Evolutionary conservation across 495 filamentous ascomycete species (phyloP).

Genomic region (Aspergillus bertholletiae): DNA sequence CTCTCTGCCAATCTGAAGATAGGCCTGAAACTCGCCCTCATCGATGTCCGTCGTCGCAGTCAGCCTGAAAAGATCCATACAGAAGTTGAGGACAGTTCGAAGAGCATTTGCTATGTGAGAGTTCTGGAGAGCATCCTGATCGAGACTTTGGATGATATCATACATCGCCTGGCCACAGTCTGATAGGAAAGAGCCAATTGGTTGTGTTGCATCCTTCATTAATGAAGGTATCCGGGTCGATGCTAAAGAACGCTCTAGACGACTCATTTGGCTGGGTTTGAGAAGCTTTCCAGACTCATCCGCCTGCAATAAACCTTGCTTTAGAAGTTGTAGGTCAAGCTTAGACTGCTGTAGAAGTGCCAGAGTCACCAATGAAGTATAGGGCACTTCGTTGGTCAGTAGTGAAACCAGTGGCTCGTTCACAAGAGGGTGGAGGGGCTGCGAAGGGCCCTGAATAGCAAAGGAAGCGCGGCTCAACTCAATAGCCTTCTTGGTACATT

Average conservation of each 20-base stretch:
- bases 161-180: constrained; percentile 40
- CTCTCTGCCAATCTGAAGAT: constrained; percentile 43
- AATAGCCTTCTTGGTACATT: constrained; percentile 21
- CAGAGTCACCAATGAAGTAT: constrained; percentile 24
- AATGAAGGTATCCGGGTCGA: constrained; percentile 54
- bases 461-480: constrained; percentile 24
- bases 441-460: constrained; percentile 26
- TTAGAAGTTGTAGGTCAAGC: constrained; percentile 35
- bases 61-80: constrained; percentile 53
- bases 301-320: constrained; percentile 30
- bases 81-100: constrained; percentile 49
- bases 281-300: constrained; percentile 35
- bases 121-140: constrained; percentile 21
- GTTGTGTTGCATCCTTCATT: constrained; percentile 63
- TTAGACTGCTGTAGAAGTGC: constrained; percentile 40
- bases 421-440: constrained; percentile 42
- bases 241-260: constrained; percentile 64
- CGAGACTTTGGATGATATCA: constrained; percentile 35
- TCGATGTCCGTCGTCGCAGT: constrained; percentile 43
- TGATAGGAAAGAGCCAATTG: constrained; percentile 43
- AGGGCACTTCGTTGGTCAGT: constrained; percentile 19
- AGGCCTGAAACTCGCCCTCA: constrained; percentile 53
- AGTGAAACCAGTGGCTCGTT: constrained; percentile 42
- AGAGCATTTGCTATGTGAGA: constrained; percentile 32
- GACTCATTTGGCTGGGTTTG: constrained; percentile 62